Evolutionary conservation across 768 basidiomycete genomes (phyloP).

Genomic region (Mycena rebaudengoi): DNA sequence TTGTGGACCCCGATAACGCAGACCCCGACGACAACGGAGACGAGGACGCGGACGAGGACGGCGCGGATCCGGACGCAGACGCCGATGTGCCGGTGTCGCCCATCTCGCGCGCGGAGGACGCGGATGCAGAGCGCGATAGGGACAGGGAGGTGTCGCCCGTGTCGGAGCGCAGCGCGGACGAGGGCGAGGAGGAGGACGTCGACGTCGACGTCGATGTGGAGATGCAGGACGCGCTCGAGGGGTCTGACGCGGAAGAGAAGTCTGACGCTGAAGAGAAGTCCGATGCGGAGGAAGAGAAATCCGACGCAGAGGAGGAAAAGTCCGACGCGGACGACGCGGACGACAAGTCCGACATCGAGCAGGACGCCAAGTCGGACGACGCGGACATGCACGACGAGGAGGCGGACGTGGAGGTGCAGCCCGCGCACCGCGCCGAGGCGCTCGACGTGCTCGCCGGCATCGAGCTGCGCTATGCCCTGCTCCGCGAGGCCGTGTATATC

Average conservation of each 20-base stretch:
- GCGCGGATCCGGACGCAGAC: neutral
- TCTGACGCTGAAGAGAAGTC: constrained; percentile 31
- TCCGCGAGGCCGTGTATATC: constrained; percentile 88
- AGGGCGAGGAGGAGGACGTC: constrained; percentile 31
- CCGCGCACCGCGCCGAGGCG: constrained; percentile 86
- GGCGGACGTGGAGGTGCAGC: constrained; percentile 71
- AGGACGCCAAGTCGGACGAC: constrained; percentile 33
- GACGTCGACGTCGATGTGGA: constrained; percentile 23
- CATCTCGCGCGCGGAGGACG: constrained; percentile 26
- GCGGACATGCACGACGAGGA: constrained; percentile 40
- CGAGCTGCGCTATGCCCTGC: constrained; percentile 90
- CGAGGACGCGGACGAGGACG: constrained; percentile 13
- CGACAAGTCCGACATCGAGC: constrained; percentile 32
- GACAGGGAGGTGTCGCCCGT: constrained; percentile 25
- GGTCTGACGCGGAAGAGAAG: constrained; percentile 30
- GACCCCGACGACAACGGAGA: too few relatives aligned
- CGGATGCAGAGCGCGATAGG: constrained; percentile 19
- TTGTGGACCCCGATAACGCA: constrained; percentile 18
- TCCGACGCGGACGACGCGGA: constrained; percentile 45
- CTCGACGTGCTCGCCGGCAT: constrained; percentile 88
- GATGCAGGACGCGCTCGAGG: constrained; percentile 26
- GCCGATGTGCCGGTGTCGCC: constrained; percentile 23
- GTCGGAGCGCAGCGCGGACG: constrained; percentile 32
- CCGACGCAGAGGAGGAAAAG: constrained; percentile 41
- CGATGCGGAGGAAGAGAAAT: constrained; percentile 34